phyloP scores from a whole-genome alignment of 2,329 filamentous ascomycete genomes.

The Fusarium cicatricum region DNA sequence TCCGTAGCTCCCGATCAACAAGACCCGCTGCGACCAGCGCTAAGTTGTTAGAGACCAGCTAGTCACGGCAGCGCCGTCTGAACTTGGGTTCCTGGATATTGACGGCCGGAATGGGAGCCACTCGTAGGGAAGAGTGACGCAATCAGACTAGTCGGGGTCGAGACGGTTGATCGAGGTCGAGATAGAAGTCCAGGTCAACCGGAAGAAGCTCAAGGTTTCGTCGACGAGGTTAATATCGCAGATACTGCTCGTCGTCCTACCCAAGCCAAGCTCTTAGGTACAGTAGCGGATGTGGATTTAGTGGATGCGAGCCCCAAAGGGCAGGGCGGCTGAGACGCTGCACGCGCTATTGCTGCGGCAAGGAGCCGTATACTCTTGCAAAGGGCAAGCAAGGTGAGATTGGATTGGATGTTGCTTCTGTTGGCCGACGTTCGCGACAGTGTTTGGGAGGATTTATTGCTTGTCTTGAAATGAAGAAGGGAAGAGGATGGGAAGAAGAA shows the following conservation, averaged over 20 bases:
- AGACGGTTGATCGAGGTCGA: background rate
- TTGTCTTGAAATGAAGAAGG: constrained; percentile 17
- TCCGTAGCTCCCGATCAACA: constrained; percentile 41
- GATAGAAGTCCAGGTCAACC: background rate
- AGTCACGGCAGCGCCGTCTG: constrained; percentile 41
- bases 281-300: constrained; percentile 3
- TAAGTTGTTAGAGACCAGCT: constrained; percentile 36
- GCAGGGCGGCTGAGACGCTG: constrained; percentile 30
- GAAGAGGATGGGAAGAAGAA: constrained; percentile 6
- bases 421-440: constrained; percentile 23
- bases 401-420: constrained; percentile 27
- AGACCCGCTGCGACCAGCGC: constrained; percentile 39
- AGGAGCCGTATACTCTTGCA: constrained; percentile 14
- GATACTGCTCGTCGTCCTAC: background rate
- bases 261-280: background rate
- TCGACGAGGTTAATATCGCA: background rate
- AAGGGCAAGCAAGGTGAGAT: constrained; percentile 22
- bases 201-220: background rate
- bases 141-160: constrained; percentile 12
- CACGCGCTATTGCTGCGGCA: constrained; percentile 22
- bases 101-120: constrained; percentile 17
- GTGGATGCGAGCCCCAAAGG: constrained; percentile 4
- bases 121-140: constrained; percentile 24
- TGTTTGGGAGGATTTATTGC: constrained; percentile 21
- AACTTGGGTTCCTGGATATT: constrained; percentile 25